Conservation (phyloP, 169 alveolate species). For the Plasmodium knowlesi region DNA sequence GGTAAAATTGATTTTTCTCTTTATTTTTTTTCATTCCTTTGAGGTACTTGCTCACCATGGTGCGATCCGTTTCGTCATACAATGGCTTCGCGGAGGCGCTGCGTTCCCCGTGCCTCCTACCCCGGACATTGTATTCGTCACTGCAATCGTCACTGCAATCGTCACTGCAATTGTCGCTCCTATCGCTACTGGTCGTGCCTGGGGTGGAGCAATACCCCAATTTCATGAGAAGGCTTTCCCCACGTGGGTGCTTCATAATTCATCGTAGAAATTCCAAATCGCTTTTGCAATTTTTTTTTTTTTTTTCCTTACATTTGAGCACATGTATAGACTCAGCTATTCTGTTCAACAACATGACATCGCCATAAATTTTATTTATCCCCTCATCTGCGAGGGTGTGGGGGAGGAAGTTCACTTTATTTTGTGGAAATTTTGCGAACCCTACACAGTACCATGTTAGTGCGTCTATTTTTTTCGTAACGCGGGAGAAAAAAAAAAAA, state of each 20-base stretch:
- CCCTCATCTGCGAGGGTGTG: neutral
- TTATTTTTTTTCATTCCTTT: slow-evolving; percentile 24
- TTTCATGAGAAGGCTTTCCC: neutral
- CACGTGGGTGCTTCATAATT: neutral
- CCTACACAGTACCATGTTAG: neutral
- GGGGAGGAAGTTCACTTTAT: neutral
- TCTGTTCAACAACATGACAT: neutral
- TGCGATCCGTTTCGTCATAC: neutral
- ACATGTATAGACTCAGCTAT: neutral
- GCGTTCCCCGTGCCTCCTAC: neutral
- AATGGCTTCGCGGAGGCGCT: neutral
- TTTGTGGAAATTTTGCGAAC: neutral
- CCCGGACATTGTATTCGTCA: neutral
- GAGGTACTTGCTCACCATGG: neutral
- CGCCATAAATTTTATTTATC: no score
- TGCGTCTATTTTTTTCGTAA: neutral
- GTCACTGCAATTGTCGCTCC: neutral
- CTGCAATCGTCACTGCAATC: neutral
- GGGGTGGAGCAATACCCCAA: neutral
- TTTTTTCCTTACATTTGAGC: neutral
- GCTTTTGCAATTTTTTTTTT: neutral
- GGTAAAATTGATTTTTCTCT: slow-evolving; percentile 23
- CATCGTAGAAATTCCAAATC: neutral
- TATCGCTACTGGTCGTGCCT: neutral
- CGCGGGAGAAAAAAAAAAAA: neutral